Conservation (phyloP, 148 eudicot genomes). For the Salicornia ramosissima region DNA sequence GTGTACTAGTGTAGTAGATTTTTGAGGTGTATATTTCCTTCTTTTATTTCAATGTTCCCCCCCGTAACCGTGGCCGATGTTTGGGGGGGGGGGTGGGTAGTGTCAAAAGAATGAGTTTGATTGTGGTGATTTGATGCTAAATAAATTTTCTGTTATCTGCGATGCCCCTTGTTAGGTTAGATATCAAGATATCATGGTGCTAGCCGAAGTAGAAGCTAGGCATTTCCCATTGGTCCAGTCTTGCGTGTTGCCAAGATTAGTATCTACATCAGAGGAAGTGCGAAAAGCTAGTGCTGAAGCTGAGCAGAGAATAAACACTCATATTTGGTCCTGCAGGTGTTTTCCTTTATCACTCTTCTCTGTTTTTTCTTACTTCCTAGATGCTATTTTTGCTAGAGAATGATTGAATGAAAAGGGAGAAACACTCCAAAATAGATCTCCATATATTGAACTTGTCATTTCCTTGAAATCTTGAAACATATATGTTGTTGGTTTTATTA, state of each 20-base stretch:
- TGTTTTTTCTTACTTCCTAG: background rate
- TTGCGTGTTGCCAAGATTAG: conserved; percentile 74
- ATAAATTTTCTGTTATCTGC: background rate
- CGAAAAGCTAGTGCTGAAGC: conserved; percentile 91
- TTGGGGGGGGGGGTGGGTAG: background rate
- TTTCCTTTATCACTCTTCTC: conserved; percentile 18
- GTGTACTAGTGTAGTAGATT: too few relatives aligned
- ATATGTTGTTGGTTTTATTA: too few relatives aligned
- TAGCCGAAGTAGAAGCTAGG: conserved; percentile 78
- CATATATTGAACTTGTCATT: background rate
- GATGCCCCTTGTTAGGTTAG: conserved; percentile 45
- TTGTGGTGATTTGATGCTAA: background rate
- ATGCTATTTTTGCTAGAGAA: conserved; percentile 5
- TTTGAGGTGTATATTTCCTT: background rate
- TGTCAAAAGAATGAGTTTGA: background rate
- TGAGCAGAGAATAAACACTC: conserved; percentile 61
- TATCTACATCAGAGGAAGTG: conserved; percentile 67
- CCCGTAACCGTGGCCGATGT: too few relatives aligned
- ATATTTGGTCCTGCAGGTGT: conserved; percentile 72
- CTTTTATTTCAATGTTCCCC: too few relatives aligned
- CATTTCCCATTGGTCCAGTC: conserved; percentile 90
- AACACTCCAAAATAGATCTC: background rate
- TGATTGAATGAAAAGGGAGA: background rate
- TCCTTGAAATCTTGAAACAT: too few relatives aligned
- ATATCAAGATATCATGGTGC: conserved; percentile 55